A percentile compares a stretch with the other conserved stretches of the same genome.
Conservation (phyloP, 2,329 filamentous ascomycete genomes). For the Fusarium siculi region DNA sequence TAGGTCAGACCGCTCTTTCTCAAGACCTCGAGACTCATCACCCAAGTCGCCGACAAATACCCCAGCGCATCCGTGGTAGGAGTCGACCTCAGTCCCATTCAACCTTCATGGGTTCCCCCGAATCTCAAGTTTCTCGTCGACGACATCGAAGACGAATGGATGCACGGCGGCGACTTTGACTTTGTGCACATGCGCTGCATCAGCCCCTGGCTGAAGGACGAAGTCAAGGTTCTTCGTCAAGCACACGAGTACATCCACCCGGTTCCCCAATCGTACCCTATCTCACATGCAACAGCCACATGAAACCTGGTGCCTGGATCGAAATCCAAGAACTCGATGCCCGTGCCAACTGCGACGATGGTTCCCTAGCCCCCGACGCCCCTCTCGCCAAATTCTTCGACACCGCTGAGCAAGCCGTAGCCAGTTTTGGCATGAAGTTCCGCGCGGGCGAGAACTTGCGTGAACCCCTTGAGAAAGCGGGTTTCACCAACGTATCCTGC, state of each 20-base stretch:
- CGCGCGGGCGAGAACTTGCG: conserved; percentile 30
- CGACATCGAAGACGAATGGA: conserved; percentile 62
- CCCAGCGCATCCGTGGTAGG: conserved; percentile 38
- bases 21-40: background rate
- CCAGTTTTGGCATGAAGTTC: conserved; percentile 50
- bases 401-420: conserved; percentile 29
- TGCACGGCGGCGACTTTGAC: conserved; percentile 33
- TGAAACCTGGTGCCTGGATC: conserved; percentile 37
- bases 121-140: conserved; percentile 54
- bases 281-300: background rate
- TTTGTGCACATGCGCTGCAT: conserved; percentile 42
- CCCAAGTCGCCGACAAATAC: conserved; percentile 39
- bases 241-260: conserved; percentile 15
- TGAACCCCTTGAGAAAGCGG: conserved; percentile 22
- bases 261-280: accelerated
- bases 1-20: background rate
- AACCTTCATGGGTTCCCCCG: conserved; percentile 51
- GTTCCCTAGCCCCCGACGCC: conserved; percentile 49
- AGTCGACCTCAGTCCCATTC: conserved; percentile 42
- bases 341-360: conserved; percentile 52
- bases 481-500: conserved; percentile 33
- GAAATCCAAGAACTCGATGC: conserved; percentile 52
- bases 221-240: conserved; percentile 27
- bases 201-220: conserved; percentile 36
- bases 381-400: conserved; percentile 44